Conservation (phyloP, 805 yeast species). For the Saturnispora diversa region DNA sequence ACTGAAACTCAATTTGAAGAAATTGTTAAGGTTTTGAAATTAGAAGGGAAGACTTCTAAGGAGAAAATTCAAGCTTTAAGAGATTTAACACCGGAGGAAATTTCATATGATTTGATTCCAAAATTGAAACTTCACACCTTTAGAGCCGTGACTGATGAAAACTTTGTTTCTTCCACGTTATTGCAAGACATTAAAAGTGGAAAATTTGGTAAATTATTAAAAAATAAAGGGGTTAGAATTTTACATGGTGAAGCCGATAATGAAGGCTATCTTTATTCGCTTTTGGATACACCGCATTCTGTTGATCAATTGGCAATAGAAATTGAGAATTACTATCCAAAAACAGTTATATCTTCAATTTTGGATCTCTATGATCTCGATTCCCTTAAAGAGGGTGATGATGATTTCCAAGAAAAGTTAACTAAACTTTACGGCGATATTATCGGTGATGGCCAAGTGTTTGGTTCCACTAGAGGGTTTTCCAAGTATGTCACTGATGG, state of each 20-base stretch:
- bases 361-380: constrained; percentile 14
- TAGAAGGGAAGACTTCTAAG: constrained; percentile 12
- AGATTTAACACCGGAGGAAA: constrained; percentile 13
- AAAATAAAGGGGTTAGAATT: constrained; percentile 10
- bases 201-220: constrained; percentile 12
- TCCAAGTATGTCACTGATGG: constrained; percentile 24
- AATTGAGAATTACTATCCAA: constrained; percentile 33
- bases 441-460: constrained; percentile 34
- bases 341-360: constrained; percentile 21
- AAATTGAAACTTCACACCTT: constrained; percentile 21
- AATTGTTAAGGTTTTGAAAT: constrained; percentile 22
- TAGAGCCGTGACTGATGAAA: constrained; percentile 34
- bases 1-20: constrained; percentile 32
- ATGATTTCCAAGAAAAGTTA: constrained; percentile 12
- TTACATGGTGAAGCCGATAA: constrained; percentile 16
- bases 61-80: constrained; percentile 12
- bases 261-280: constrained; percentile 11
- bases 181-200: constrained; percentile 29
- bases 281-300: constrained; percentile 19
- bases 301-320: constrained; percentile 27
- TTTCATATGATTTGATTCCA: constrained; percentile 20
- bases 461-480: constrained; percentile 32
- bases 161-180: constrained; percentile 29
- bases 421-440: constrained; percentile 29
- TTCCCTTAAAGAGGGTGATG: constrained; percentile 12